These are phyloP conservation scores for Hapsidospora chrysogenum DNA, from an alignment of 495 filamentous ascomycete genomes.

Conservation along the genomic window DNA sequence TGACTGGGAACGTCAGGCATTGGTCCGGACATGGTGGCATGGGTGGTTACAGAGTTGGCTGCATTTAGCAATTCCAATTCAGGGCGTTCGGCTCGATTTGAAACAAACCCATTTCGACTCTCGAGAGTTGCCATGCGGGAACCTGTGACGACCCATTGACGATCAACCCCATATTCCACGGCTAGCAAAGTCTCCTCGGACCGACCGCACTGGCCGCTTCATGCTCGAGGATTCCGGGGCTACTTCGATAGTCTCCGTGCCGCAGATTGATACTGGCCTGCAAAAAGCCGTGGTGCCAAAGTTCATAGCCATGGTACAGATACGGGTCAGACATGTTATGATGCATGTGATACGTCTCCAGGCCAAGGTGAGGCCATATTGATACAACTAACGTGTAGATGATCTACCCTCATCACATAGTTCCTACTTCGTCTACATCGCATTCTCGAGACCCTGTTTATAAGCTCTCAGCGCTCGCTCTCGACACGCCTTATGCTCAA, in stretches of 20 bases:
- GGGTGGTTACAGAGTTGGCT: slow-evolving; percentile 4
- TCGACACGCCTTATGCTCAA: slow-evolving; percentile 53
- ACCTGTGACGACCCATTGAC: neutral
- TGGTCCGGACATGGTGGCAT: slow-evolving; percentile 1
- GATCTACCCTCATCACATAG: neutral
- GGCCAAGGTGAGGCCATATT: neutral
- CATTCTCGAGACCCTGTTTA: slow-evolving; percentile 42
- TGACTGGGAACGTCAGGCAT: no score
- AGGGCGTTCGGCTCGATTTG: slow-evolving; percentile 4
- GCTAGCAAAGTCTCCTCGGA: slow-evolving; percentile 32
- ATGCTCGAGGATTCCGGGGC: slow-evolving; percentile 35
- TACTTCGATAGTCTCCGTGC: slow-evolving; percentile 36
- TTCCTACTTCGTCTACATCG: slow-evolving; percentile 7
- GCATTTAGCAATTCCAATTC: slow-evolving; percentile 4
- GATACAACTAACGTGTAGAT: neutral
- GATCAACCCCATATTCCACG: slow-evolving; percentile 11
- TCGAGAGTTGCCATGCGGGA: neutral
- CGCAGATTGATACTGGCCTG: slow-evolving; percentile 45
- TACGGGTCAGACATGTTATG: slow-evolving; percentile 67
- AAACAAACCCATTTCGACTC: neutral
- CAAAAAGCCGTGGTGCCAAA: slow-evolving; percentile 77
- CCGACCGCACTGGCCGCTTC: slow-evolving; percentile 19
- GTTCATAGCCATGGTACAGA: slow-evolving; percentile 73
- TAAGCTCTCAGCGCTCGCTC: slow-evolving; percentile 53
- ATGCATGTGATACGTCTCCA: neutral